Evolutionary conservation across 352 stramenopile species (phyloP).

Genomic region (Globisporangium perplexum): DNA sequence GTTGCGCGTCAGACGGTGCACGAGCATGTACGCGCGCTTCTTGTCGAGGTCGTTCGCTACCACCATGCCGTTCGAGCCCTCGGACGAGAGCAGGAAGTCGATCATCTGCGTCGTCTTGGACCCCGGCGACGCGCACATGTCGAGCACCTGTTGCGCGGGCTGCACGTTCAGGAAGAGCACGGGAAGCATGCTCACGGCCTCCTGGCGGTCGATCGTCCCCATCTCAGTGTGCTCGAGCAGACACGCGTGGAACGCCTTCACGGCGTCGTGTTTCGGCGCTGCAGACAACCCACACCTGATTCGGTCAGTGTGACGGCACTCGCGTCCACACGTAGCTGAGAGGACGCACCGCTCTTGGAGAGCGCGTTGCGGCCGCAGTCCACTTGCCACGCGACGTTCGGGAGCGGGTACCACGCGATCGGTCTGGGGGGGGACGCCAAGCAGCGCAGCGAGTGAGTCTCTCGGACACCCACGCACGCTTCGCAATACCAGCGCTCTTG

Average conservation of each 20-base stretch:
- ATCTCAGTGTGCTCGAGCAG: constrained; percentile 90
- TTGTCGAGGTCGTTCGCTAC: constrained; percentile 96
- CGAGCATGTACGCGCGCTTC: constrained; percentile 97
- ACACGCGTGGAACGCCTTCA: constrained; percentile 90
- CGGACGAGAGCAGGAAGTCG: constrained; percentile 58
- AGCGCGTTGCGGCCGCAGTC: constrained; percentile 77
- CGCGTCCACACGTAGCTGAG: not conserved
- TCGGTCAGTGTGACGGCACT: not conserved
- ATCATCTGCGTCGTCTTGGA: constrained; percentile 98
- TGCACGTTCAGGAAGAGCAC: constrained; percentile 95
- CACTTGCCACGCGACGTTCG: constrained; percentile 78
- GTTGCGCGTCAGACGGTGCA: constrained; percentile 89
- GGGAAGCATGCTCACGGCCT: constrained; percentile 98
- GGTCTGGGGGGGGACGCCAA: constrained; percentile 16
- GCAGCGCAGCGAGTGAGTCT: not conserved
- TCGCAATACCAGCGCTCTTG: not conserved
- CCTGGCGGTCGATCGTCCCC: constrained; percentile 94
- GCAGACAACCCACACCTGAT: not conserved
- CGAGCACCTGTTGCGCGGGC: constrained; percentile 70
- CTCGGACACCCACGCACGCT: not conserved
- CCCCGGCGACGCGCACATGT: constrained; percentile 95
- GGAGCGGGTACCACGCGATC: constrained; percentile 74
- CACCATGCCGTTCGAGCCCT: constrained; percentile 69
- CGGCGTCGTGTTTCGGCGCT: constrained; percentile 73
- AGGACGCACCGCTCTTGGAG: constrained; percentile 59